Evolutionary conservation across 176 grass and related monocot genomes (phyloP).

Genomic region (Pontederia paniculata): DNA sequence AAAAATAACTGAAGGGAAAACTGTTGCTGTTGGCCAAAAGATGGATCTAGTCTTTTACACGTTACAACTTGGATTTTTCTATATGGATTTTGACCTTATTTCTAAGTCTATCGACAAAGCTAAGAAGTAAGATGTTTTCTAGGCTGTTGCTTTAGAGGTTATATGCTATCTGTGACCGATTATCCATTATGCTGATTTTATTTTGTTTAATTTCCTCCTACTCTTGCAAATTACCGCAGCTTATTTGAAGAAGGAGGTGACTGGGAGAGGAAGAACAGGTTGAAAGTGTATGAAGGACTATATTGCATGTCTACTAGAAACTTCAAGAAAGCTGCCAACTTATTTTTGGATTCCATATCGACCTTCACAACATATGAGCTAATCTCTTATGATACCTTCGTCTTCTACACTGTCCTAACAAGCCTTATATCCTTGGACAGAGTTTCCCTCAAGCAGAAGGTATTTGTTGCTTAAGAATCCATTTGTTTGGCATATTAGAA

Average conservation of each 20-base stretch:
- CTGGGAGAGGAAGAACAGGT: constrained; percentile 95
- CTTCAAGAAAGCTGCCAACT: constrained; percentile 85
- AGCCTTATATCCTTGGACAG: constrained; percentile 87
- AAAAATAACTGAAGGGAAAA: constrained; percentile 94
- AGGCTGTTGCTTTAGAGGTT: too few species aligned
- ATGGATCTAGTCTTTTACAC: constrained; percentile 99
- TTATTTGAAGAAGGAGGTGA: constrained; percentile 98
- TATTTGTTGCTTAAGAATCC: constrained; percentile 3
- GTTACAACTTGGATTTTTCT: constrained; percentile 80
- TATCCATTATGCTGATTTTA: background rate
- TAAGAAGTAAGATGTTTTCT: constrained; percentile 50
- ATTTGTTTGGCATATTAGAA: constrained; percentile 6
- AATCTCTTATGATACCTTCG: constrained; percentile 86
- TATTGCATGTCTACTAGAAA: constrained; percentile 89
- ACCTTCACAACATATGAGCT: constrained; percentile 93
- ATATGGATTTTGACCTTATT: constrained; percentile 98
- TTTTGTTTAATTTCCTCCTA: background rate
- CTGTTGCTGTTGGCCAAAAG: constrained; percentile 92
- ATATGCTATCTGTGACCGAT: too few species aligned
- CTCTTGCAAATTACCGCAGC: constrained; percentile 26
- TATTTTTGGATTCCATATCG: constrained; percentile 98
- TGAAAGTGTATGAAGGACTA: constrained; percentile 98
- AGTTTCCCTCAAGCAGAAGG: constrained; percentile 92
- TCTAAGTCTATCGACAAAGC: constrained; percentile 97
- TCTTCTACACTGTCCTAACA: constrained; percentile 93